Base-by-base conservation (phyloP, 2,329 filamentous ascomycete species). In the Penicillium sp. region DNA sequence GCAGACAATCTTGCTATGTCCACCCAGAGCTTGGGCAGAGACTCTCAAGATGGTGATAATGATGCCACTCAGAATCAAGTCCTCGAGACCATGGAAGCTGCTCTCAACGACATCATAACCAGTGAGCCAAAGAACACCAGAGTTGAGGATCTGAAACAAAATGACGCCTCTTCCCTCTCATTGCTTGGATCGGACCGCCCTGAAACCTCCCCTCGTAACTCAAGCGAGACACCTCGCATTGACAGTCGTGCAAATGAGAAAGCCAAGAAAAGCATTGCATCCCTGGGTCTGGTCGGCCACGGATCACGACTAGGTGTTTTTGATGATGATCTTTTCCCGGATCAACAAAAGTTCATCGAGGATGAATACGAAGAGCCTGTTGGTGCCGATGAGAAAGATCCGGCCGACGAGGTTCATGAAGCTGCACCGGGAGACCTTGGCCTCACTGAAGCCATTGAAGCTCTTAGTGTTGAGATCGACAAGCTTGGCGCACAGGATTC, bases 371-470 rank as follows among this genome's bases (percentile, higher is more conserved):
- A 89, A 35, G 87, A 91, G 43, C 76, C 76, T 1, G 79, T 81
- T 7, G 75, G 74, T 15, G 73, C 74, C 14, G 72, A 72, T 2
- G 72, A 75, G 9, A 79, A 81, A 32, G 76, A 81, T 4, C 80
- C 84, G 9, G 80, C 81, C 14, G 89, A 96, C 48, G 84, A 89
- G 51, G 88, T 98, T 7, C 88, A 94, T 53, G 86, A 95, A 72
- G 94, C 93, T 29, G 91, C 89, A 0, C 93, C 94, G 1, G 93
- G 93, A 25, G 93, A 98, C 62, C 77, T 98, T 2, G 93, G 93
- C 0, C 69, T 98, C 21, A 87, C 89, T 0, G 94, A 98, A 69
- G 91, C 94, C 7, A 95, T 98, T 50, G 83, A 87, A 29, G 83
- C 79, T 2, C 75, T 98, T n/a, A 88, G 85, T 0, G 82, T 84